Evolutionary conservation across 1,139 yeast genomes (phyloP), one percentile per base, ranked within the genome.

Genomic region (Suhomyces guaymorum): DNA sequence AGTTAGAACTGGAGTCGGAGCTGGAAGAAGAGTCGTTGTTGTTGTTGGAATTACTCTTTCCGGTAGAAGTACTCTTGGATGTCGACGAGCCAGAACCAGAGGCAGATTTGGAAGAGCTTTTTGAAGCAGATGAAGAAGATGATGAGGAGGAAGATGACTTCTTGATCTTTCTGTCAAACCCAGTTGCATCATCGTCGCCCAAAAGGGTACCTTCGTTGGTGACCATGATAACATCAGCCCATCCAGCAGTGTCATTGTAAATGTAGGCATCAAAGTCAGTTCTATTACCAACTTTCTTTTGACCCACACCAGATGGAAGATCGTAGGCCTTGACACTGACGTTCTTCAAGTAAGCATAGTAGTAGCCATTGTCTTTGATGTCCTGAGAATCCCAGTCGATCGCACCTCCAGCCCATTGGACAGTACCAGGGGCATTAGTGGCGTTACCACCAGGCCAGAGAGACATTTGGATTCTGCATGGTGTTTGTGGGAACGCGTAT

Each of bases 401-500:
- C 4, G 52, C 65, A 54, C 97, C 97, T 56, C 97, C 97, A 22
- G 97, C 96, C 97, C 97, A 90, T 47, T 76, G 83, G 44, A 81
- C 71, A n/a, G 97, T 90, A 56, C 97, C 97, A 28, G 66, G 62
- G 21, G 79, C 80, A 54, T 77, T 78, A 29, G 70, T 50, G 13
- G 77, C 62, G 42, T 73, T 75, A 41, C 97, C 97, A 59, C 86
- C 97, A 4, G 97, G 96, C 97, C 97, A 90, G 42, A 90, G 61
- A 5, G 96, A 88, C 35, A 87, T 63, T 63, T 90, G 95, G 38
- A 90, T 63, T 54, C 95, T 77, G 32, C 92, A 71, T 2, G 97
- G 97, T 3, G 97, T 88, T 63, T 87, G 94, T n/a, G 97, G 97
- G 65, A 59, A 90, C 41, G 65, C 61, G 63, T 80, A 87, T 15